phyloP scores from a whole-genome alignment of 108 stramenopile genomes.

The Conticribra weissflogii region DNA sequence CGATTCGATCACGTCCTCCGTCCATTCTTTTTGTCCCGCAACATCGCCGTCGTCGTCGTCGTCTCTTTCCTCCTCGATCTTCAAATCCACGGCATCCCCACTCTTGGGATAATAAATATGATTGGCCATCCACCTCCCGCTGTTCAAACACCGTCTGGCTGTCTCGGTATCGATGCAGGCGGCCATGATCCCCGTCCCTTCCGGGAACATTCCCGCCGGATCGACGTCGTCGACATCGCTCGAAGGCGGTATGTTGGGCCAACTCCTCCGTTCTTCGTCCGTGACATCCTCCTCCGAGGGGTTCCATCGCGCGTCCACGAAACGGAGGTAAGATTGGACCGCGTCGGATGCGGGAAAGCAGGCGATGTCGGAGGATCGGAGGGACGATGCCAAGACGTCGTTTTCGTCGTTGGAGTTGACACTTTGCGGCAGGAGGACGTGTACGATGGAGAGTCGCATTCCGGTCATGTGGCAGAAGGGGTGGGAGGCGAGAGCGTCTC shows the following conservation, averaged over 20 bases:
- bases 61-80: slow-evolving; percentile 13
- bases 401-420: slow-evolving; percentile 3
- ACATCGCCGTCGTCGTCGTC: slow-evolving; percentile 7
- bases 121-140: slow-evolving; percentile 46
- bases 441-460: slow-evolving; percentile 14
- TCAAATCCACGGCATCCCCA: slow-evolving; percentile 30
- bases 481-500: slow-evolving; percentile 3
- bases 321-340: slow-evolving; percentile 18
- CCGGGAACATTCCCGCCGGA: neutral
- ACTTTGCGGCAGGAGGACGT: slow-evolving; percentile 6
- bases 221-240: slow-evolving; percentile 4
- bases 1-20: slow-evolving; percentile 15
- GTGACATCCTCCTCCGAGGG: slow-evolving; percentile 3
- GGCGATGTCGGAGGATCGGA: slow-evolving; percentile 30
- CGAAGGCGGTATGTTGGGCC: slow-evolving; percentile 35
- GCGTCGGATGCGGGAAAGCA: slow-evolving; percentile 21
- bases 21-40: slow-evolving; percentile 14
- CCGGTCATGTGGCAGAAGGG: slow-evolving; percentile 42
- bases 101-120: slow-evolving; percentile 50
- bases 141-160: slow-evolving; percentile 40
- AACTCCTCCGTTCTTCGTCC: slow-evolving; percentile 27
- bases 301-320: slow-evolving; percentile 21
- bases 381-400: neutral
- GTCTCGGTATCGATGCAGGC: slow-evolving; percentile 26
- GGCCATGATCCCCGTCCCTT: slow-evolving; percentile 12